phyloP scores from a whole-genome alignment of 768 basidiomycete species.

The Suillus luteus region DNA sequence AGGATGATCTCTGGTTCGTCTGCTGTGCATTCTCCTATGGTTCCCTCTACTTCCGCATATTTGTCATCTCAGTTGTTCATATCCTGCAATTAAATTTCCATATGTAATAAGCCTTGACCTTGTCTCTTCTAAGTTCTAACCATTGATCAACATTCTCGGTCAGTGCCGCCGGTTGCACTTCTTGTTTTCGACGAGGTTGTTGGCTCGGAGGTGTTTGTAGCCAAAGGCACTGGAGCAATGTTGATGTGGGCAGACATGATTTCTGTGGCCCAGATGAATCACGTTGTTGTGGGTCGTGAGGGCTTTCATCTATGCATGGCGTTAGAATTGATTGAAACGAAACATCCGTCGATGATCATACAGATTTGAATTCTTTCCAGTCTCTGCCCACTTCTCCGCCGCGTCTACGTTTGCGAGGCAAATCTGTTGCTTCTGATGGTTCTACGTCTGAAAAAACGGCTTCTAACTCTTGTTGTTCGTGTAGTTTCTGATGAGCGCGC shows the following conservation, averaged over 20 bases:
- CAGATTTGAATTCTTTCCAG: conserved; percentile 90
- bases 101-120: background rate
- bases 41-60: no score
- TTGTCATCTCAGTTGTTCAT: background rate
- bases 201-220: conserved; percentile 70
- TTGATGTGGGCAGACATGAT: conserved; percentile 64
- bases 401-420: conserved; percentile 56
- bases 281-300: conserved; percentile 69
- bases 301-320: conserved; percentile 66
- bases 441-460: conserved; percentile 43
- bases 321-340: conserved; percentile 2
- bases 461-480: conserved; percentile 70
- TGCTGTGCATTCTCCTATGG: background rate
- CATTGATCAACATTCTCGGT: background rate
- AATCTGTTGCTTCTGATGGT: conserved; percentile 29
- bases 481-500: conserved; percentile 78
- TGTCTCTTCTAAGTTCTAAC: background rate
- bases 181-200: background rate
- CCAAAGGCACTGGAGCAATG: conserved; percentile 71
- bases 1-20: background rate
- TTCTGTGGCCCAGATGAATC: conserved; percentile 71
- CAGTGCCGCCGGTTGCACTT: background rate
- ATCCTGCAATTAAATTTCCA: background rate
- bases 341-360: conserved; percentile 33
- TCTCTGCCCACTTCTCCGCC: conserved; percentile 80